Evolutionary conservation across 1,284 basidiomycete genomes (phyloP), one percentile per base, ranked within the genome.

Genomic region (Trichosporon coremiiforme): DNA sequence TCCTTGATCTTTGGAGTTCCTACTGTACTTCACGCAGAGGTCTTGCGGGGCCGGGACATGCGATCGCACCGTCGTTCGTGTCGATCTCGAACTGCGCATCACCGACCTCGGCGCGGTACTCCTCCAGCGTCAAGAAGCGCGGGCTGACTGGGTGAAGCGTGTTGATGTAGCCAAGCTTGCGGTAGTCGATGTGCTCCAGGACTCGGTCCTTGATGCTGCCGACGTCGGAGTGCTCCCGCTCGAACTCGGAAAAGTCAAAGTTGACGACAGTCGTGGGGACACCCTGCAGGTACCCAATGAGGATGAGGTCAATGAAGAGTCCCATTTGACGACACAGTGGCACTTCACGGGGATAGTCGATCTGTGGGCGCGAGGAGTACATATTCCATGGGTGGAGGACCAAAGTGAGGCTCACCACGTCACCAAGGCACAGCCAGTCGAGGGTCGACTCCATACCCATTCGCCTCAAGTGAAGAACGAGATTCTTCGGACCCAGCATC

Each of bases 111-210:
- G 47, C 47, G 20, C 47, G 47, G 17, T 53, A 53, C n/a, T 53
- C 47, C 1, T 53, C 47, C 47, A 53, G 47, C 47, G 47, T 53
- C n/a, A 53, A 9, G 47, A 53, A 53, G 47, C 47, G 47, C 47
- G 17, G n/a, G 9, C 20, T 9, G 47, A 22, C 20, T 4, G 20
- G n/a, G 20, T 17, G 47, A 53, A 20, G 41, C 10, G 45, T 47
- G 10, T 53, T 53, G n/a, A 53, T 6, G 20, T 53, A 47, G 4
- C 45, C 45, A 17, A 6, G 7, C 45, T 47, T 47, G 45, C 45
- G 45, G 17, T 47, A 47, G 15, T 17, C 45, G 45, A 47, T 5
- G n/a, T 47, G 45, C 45, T 47, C 45, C 17, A 47, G 2, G 45
- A 47, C 45, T 1, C 4, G 3, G 45, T 47, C 45, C 45, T 47